phyloP scores from a whole-genome alignment of 2,329 filamentous ascomycete genomes.

The Neopestalotiopsis rosae region DNA sequence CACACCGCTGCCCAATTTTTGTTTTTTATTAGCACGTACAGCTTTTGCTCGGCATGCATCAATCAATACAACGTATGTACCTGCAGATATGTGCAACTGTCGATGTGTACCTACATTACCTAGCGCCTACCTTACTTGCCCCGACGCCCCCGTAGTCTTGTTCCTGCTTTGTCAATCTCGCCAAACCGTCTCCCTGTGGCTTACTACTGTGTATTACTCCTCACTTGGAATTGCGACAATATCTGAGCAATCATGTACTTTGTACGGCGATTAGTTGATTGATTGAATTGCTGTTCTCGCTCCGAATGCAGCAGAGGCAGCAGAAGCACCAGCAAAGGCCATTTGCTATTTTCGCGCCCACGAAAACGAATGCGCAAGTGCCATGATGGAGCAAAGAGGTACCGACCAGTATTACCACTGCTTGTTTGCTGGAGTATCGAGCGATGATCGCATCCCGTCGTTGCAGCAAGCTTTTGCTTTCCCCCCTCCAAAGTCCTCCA shows the following conservation, averaged over 20 bases:
- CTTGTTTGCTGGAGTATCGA: not conserved
- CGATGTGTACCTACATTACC: not conserved
- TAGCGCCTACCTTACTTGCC: not conserved
- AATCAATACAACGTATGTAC: not conserved
- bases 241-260: not conserved
- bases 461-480: not conserved
- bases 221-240: not conserved
- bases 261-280: not conserved
- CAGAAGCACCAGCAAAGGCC: not conserved
- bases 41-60: not conserved
- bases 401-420: not conserved
- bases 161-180: not conserved
- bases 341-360: not conserved
- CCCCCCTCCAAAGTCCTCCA: not conserved
- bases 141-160: not conserved
- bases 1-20: not conserved
- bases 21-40: not conserved
- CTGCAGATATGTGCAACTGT: not conserved
- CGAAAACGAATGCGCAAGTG: not conserved
- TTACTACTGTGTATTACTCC: slow-evolving; percentile 1
- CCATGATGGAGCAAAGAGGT: not conserved
- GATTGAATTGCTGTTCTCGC: not conserved
- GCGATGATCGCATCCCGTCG: not conserved
- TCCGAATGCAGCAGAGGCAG: not conserved
- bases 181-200: not conserved